Conservation (phyloP, 306 rosid species). For the Astragalus membranaceus region DNA sequence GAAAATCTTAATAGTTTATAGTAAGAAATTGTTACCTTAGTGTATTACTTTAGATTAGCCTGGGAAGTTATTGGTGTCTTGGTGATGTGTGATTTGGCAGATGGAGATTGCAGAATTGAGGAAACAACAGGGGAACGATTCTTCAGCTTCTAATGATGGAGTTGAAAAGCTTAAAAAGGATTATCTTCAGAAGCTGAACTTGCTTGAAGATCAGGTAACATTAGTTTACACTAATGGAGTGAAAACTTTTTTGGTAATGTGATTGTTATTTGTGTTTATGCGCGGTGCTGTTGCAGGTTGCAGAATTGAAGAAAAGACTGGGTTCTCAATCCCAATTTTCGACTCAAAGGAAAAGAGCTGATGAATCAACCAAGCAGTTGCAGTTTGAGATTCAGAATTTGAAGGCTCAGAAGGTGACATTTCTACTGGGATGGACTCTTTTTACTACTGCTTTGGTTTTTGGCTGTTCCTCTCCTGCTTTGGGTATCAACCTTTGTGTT, state of each 20-base stretch:
- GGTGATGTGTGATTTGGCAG: slow-evolving; percentile 35
- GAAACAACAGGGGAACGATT: slow-evolving; percentile 32
- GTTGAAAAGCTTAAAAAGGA: slow-evolving; percentile 65
- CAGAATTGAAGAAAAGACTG: slow-evolving; percentile 66
- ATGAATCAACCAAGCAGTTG: slow-evolving; percentile 51
- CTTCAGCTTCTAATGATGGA: slow-evolving; percentile 39
- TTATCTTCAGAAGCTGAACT: slow-evolving; percentile 78
- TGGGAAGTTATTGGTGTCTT: slow-evolving; percentile 15
- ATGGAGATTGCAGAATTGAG: slow-evolving; percentile 63
- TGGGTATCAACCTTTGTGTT: slow-evolving; percentile 10
- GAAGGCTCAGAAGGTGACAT: slow-evolving; percentile 80
- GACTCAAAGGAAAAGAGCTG: slow-evolving; percentile 48
- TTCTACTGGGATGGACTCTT: not conserved
- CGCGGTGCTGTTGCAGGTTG: slow-evolving; percentile 40
- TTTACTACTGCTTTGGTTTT: not conserved
- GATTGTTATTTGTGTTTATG: not conserved
- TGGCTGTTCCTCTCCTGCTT: not conserved
- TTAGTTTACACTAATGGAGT: not conserved
- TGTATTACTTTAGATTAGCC: not conserved
- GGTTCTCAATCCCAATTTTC: slow-evolving; percentile 76
- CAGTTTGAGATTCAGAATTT: slow-evolving; percentile 71
- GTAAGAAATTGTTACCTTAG: not conserved
- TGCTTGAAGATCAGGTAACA: slow-evolving; percentile 75
- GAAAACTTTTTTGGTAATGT: not conserved
- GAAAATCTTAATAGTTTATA: not conserved